Base-by-base conservation (phyloP, 2,329 filamentous ascomycete genomes). In the Clarireedia sp. region DNA sequence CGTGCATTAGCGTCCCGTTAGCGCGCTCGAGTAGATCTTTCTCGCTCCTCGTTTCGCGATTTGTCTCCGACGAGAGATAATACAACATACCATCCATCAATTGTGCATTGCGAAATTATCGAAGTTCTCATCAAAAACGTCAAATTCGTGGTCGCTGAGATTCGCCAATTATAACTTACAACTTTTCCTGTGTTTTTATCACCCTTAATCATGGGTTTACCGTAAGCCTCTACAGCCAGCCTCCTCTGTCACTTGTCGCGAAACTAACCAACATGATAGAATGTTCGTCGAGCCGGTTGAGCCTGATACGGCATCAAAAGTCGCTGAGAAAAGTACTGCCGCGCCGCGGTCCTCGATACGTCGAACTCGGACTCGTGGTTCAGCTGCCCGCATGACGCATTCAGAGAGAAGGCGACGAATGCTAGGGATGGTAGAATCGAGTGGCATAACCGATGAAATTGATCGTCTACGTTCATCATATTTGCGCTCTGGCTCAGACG, bases 281-380 rank as follows among this genome's bases (percentile, higher is more conserved):
- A 61, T 69, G 44, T 69, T 67, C 40, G 60, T 66, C 56, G 61
- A 62, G 33, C 68, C 66, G 41, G 49, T 61, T 37, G 63, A 64
- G 58, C 64, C 66, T 55, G 63, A 66, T 50, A 49, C 60, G 43
- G 55, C 62, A 26, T 54, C 60, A n/a, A 64, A 65, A 57, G 50
- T 60, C 5, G 49, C 60, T 46, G 67, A 69, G 49, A 67, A 69
- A 51, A 55, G 55, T 40, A 54, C 65, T 36, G 54, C 67, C 40
- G 53, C 43, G 19, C 51, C 64, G 17, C 63, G 68, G 60, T 69
- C 67, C 53, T 56, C 63, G 17, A 69, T 70, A 52, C 62, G 67
- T 51, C 59, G 68, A 46, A 46, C 61, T 17, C 61, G 64, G 14
- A 59, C 59, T 33, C 61, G 62, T 29, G 59, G 59, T 19, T 47